Percentiles rank a stretch among this genome's conserved stretches.
Evolutionary conservation across 1,284 basidiomycete species (phyloP).

Genomic region (Boletus mariae): DNA sequence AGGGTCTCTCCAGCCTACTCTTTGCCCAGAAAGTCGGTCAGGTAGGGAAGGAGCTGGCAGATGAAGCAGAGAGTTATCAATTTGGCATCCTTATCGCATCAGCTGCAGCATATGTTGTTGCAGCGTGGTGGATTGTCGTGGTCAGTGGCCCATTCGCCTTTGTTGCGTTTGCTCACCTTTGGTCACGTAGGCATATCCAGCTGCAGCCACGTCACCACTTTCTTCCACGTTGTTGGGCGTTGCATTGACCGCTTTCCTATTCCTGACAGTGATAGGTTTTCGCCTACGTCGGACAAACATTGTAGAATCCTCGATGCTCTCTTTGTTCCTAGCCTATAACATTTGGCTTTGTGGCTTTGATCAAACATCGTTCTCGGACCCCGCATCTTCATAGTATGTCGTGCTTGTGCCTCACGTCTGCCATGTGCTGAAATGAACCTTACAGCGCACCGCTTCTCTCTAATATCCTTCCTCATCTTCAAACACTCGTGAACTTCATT

Average conservation of each 20-base stretch:
- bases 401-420: background rate
- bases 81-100: constrained; percentile 70
- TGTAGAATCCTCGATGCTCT: constrained; percentile 85
- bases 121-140: constrained; percentile 77
- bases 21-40: constrained; percentile 79
- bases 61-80: constrained; percentile 67
- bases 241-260: constrained; percentile 68
- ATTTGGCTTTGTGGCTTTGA: constrained; percentile 80
- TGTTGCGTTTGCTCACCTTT: constrained; percentile 5
- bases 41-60: constrained; percentile 65
- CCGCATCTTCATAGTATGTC: constrained; percentile 72
- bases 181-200: constrained; percentile 60
- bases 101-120: constrained; percentile 70
- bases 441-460: constrained; percentile 66
- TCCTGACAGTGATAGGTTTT: constrained; percentile 90
- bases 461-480: constrained; percentile 76
- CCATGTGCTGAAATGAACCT: constrained; percentile 10
- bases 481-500: constrained; percentile 74
- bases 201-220: constrained; percentile 75
- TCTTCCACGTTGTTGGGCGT: constrained; percentile 84
- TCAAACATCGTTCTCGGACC: constrained; percentile 62
- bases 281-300: constrained; percentile 85
- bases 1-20: constrained; percentile 78
- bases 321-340: constrained; percentile 84
- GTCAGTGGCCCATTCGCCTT: constrained; percentile 41